Evolutionary conservation across 495 filamentous ascomycete genomes (phyloP).

Genomic region (Staphylotrichum longicolle): DNA sequence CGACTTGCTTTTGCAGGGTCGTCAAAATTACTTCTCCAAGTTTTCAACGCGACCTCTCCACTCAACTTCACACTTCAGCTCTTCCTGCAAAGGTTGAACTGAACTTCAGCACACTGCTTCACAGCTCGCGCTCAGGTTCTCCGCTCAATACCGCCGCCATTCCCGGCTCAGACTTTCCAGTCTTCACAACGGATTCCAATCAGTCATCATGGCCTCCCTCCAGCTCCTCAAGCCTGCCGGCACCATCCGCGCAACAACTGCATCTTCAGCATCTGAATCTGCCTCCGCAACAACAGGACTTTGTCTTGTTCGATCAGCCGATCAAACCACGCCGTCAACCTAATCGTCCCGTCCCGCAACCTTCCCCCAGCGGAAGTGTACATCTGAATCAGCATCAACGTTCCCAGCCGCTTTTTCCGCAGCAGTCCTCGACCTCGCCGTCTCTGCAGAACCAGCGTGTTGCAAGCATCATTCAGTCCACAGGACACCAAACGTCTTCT

Average conservation of each 20-base stretch:
- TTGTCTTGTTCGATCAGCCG: slow-evolving; percentile 53
- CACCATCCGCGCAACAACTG: slow-evolving; percentile 52
- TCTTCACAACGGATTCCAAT: slow-evolving; percentile 59
- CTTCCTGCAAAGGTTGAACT: slow-evolving; percentile 55
- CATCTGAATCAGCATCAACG: slow-evolving; percentile 43
- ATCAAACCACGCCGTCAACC: slow-evolving; percentile 46
- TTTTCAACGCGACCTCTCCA: slow-evolving; percentile 39
- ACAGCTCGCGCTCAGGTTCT: slow-evolving; percentile 49
- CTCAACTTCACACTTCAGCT: slow-evolving; percentile 46
- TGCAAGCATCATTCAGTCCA: slow-evolving; percentile 57
- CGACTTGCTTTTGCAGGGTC: slow-evolving; percentile 25
- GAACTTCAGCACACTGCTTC: slow-evolving; percentile 52
- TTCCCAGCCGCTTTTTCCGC: slow-evolving; percentile 34
- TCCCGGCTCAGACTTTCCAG: slow-evolving; percentile 50
- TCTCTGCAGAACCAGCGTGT: slow-evolving; percentile 56
- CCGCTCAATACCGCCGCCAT: slow-evolving; percentile 49
- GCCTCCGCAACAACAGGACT: slow-evolving; percentile 51
- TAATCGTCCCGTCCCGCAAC: slow-evolving; percentile 46
- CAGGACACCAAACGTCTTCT: slow-evolving; percentile 57
- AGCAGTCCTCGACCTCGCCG: slow-evolving; percentile 36
- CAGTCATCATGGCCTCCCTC: slow-evolving; percentile 61
- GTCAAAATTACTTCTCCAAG: slow-evolving; percentile 50
- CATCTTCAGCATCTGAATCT: slow-evolving; percentile 44
- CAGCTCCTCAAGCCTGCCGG: slow-evolving; percentile 59
- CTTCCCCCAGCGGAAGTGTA: slow-evolving; percentile 42